Base-by-base conservation (phyloP, 345 rosid genomes). In the Eucalyptus globulus region DNA sequence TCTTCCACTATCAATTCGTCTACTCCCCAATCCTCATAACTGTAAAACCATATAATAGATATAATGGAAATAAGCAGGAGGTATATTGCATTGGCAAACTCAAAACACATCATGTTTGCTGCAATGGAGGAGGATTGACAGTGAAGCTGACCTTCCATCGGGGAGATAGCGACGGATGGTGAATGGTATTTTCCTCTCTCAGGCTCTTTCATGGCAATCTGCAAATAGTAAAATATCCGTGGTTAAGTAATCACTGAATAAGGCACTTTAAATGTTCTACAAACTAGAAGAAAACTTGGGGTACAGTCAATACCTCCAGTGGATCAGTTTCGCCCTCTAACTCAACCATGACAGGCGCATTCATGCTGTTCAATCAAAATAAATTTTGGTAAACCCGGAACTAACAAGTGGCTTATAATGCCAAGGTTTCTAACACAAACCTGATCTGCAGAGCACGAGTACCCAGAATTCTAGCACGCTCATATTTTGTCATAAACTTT, bases 121-220 rank as follows among this genome's bases (percentile, higher is more conserved):
- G 54, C 54, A 27, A 27, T 8, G 7, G 53, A 87, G 54, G 69
- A 62, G 69, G 69, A 43, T 13, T 53, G 21, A 24, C 80, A 6
- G 51, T 37, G 81, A 15, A 24, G 29, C 95, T 93, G 90, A 95
- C 99, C 99, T 97, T 94, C 98, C 98, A 90, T 98, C 98, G 7
- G 99, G 99, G 31, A 98, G 91, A 90, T 95, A 95, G 7, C 97
- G 98, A 17, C 98, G 95, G 43, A 97, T 98, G 51, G 98, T 98
- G 92, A 98, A 98, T 26, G 99, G 99, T 81, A 97, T 96, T 91
- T 97, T 97, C 86, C 97, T 93, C 90, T 97, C 96, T 31, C 99
- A 94, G 56, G 97, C 93, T 97, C 98, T 92, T 98, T 98, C 99
- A 98, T 96, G 5, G 99, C 99, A 92, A 97, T 98, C 98, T 97